phyloP scores from a whole-genome alignment of 495 filamentous ascomycete species.

The Cairneyella variabilis region DNA sequence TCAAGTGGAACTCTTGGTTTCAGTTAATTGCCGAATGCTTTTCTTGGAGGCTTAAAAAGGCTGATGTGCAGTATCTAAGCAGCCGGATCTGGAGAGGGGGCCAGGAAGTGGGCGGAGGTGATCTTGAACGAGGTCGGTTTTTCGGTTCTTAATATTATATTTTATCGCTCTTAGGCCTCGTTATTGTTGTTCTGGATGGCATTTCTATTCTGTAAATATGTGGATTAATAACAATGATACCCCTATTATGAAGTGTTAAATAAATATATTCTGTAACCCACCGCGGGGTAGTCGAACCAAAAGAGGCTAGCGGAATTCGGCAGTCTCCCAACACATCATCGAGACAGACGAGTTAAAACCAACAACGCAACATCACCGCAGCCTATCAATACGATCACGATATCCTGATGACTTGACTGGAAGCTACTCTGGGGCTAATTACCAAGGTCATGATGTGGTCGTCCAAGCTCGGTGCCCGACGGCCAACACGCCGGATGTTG shows the following conservation, averaged over 20 bases:
- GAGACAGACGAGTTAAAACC: background rate
- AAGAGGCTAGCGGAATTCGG: background rate
- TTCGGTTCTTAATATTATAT: too few species aligned
- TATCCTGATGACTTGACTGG: background rate
- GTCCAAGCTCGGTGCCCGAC: constrained; percentile 1
- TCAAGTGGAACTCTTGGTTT: background rate
- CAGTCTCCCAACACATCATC: too few species aligned
- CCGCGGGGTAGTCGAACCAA: background rate
- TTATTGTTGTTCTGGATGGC: too few species aligned
- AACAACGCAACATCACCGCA: background rate
- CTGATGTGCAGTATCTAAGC: background rate
- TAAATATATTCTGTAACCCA: background rate
- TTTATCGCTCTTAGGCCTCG: too few species aligned
- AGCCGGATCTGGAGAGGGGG: background rate
- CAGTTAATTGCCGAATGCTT: background rate
- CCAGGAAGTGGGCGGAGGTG: background rate
- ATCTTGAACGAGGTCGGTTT: too few species aligned
- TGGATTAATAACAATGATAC: background rate
- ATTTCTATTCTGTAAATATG: too few species aligned
- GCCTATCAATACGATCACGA: background rate
- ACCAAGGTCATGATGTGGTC: background rate
- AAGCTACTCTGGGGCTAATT: background rate
- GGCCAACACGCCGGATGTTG: too few species aligned
- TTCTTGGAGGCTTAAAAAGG: background rate
- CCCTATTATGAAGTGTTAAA: background rate